Evolutionary conservation across 148 eudicot species (phyloP).

Genomic region (Vaccinium corymbosum): DNA sequence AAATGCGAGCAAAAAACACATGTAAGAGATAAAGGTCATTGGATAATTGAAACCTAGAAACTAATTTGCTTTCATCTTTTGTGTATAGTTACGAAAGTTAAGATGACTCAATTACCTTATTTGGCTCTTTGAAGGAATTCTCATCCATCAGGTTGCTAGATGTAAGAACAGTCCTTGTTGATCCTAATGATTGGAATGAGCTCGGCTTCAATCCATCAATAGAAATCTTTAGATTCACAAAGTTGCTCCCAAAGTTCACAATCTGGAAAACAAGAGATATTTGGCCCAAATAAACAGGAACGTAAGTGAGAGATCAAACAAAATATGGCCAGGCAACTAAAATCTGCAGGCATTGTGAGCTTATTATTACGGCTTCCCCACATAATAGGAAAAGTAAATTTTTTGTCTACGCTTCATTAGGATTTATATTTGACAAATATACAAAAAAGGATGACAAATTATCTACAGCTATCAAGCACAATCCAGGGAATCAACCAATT

Average conservation of each 20-base stretch:
- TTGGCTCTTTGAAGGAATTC: slow-evolving; percentile 72
- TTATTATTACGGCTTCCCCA: neutral
- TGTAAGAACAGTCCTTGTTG: slow-evolving; percentile 50
- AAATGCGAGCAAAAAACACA: neutral
- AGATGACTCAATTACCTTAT: slow-evolving; percentile 48
- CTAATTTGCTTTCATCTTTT: neutral
- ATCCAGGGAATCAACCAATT: neutral
- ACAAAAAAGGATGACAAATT: neutral
- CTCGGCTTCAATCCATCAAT: slow-evolving; percentile 34
- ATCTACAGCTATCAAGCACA: neutral
- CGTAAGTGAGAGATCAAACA: neutral
- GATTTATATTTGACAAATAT: neutral
- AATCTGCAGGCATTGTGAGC: neutral
- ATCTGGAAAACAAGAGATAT: slow-evolving; percentile 36
- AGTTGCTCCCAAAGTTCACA: slow-evolving; percentile 66
- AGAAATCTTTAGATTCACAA: slow-evolving; percentile 48
- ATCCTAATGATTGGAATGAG: slow-evolving; percentile 36
- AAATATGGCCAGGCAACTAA: neutral
- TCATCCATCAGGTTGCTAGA: slow-evolving; percentile 75
- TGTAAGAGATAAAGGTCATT: neutral
- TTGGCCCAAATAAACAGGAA: neutral
- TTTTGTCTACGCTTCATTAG: neutral
- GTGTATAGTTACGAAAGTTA: neutral
- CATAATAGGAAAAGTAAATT: neutral
- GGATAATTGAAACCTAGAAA: neutral